Base-by-base conservation (phyloP, 1,139 yeast species). In the Petasospora fabianii region DNA sequence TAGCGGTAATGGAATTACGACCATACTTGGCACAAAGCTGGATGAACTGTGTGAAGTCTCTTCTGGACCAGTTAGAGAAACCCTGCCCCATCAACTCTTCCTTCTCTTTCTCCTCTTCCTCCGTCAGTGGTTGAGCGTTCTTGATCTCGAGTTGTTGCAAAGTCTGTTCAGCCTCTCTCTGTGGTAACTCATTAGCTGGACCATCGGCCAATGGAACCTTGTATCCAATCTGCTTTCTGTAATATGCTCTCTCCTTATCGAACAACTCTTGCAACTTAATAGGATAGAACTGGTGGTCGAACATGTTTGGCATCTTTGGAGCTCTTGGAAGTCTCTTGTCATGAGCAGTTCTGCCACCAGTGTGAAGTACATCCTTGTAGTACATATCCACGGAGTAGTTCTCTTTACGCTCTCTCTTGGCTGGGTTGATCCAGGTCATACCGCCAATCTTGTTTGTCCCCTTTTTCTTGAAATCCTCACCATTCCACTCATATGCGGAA, bases 401-500 rank as follows among this genome's bases (percentile, higher is more conserved):
- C 48, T 82, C 86, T 55, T 82, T 83, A 47, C 92, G 71, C 60
- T 83, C 92, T 64, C 94, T 73, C 55, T 81, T 83, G 2, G 85
- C 75, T 2, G 90, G 88, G 46, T 82, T 77, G 44, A 83, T 77
- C 86, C 86, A 81, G 10, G 68, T 75, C 47, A 69, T 31, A 3
- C 59, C 58, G 29, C 59, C 60, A 20, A 64, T 54, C 21, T 68
- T 64, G 16, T 69, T 66, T 29, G 59, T 33, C 66, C 21, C 18
- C 50, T 80, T 80, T 67, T 82, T 83, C 60, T 81, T 81, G 64
- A 83, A 84, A 54, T 81, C 83, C 48, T 81, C 80, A 34, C 95
- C 95, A 59, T 84, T 81, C 95, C 95, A 84, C 60, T 84, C 92
- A 59, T 84, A 84, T 7, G 85, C 88, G 2, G 88, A 80, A 35